These are phyloP conservation scores for Dovyalis caffra DNA, from an alignment of 345 rosid genomes.

Conservation along the genomic window DNA sequence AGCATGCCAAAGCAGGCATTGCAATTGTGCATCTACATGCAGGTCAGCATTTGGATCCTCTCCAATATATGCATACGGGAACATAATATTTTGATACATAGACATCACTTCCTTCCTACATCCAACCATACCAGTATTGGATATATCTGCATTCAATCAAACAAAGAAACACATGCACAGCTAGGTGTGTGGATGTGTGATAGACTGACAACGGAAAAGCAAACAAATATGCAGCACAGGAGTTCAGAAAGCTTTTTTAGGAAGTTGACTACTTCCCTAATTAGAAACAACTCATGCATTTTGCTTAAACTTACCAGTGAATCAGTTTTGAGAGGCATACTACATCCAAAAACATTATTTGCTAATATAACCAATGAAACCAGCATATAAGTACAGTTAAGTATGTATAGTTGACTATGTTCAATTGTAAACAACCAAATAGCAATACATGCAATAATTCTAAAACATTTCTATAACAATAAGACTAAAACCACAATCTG, in stretches of 20 bases:
- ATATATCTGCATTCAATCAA: not conserved
- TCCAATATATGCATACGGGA: not conserved
- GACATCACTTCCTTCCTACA: not conserved
- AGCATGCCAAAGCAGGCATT: not conserved
- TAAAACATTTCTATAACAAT: not conserved
- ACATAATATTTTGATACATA: not conserved
- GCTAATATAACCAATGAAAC: not conserved
- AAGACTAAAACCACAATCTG: not conserved
- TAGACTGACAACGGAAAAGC: not conserved
- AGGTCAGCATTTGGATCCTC: not conserved
- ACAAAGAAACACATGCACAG: not conserved
- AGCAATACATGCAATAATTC: not conserved
- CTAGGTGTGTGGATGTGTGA: not conserved
- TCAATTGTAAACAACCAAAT: not conserved
- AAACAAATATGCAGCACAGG: not conserved
- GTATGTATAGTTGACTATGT: not conserved
- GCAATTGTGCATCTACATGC: not conserved
- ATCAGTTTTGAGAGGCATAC: not conserved
- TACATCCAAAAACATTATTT: not conserved
- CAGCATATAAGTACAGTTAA: not conserved
- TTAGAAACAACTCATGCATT: not conserved
- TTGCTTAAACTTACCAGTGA: not conserved
- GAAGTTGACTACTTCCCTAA: not conserved
- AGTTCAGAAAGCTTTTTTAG: not conserved
- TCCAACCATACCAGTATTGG: not conserved